Conservation (phyloP, 2,329 filamentous ascomycete genomes). For the Huntiella omanensis region DNA sequence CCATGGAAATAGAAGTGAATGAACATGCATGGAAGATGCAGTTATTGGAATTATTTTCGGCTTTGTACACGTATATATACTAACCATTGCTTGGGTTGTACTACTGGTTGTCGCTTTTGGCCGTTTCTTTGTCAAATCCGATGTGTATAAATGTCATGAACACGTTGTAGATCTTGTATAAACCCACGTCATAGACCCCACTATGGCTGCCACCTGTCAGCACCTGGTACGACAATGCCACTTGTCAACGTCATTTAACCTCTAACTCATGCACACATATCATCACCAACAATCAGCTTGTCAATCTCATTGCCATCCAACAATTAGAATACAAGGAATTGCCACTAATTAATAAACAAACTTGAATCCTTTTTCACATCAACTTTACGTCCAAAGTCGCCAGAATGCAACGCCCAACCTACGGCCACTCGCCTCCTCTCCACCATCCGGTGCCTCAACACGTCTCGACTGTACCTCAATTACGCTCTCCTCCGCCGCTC, state of each 20-base stretch:
- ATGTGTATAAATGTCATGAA: neutral
- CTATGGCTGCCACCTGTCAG: constrained; percentile 1
- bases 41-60: too few species aligned
- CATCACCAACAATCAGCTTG: neutral
- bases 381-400: neutral
- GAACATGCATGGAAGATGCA: too few species aligned
- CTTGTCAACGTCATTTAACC: too few species aligned
- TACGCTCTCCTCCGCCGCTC: constrained; percentile 79
- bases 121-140: neutral
- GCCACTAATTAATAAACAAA: neutral
- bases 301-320: neutral
- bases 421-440: constrained; percentile 77
- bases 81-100: neutral
- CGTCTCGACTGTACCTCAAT: constrained; percentile 91
- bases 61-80: neutral
- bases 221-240: neutral
- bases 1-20: too few species aligned
- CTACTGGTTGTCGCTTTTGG: too few species aligned
- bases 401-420: constrained; percentile 70
- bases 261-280: neutral
- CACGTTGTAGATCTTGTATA: neutral
- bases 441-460: constrained; percentile 97
- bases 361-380: neutral
- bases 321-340: neutral
- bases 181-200: neutral